A percentile compares a stretch with the other conserved stretches of the same genome.
phyloP scores from a whole-genome alignment of 805 yeast genomes.

The Scheffersomyces ergatensis region DNA sequence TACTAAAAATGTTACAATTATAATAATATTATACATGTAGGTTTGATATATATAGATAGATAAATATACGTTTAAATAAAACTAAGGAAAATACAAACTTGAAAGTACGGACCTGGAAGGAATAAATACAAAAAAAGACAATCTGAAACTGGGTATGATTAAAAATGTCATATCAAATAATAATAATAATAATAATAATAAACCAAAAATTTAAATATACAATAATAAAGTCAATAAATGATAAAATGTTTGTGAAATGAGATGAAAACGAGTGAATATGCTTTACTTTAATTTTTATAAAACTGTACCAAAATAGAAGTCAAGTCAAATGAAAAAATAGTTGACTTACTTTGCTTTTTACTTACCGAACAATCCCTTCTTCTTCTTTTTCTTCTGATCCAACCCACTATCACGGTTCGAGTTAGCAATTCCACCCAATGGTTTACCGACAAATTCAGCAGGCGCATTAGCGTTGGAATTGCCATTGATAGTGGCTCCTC shows the following conservation, averaged over 20 bases:
- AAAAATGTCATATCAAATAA: too few species aligned
- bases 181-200: too few species aligned
- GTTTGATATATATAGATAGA: neutral
- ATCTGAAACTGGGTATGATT: too few species aligned
- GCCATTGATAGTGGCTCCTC: neutral
- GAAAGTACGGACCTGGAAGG: too few species aligned
- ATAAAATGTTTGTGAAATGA: too few species aligned
- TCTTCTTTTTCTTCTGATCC: conserved; percentile 18
- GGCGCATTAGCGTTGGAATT: neutral
- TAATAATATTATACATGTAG: neutral
- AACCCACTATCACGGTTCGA: conserved; percentile 9
- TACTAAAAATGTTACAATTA: neutral
- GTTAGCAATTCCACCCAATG: conserved; percentile 26
- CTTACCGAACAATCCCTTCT: conserved; percentile 23
- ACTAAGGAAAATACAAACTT: neutral
- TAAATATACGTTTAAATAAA: neutral
- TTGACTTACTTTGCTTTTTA: conserved; percentile 3
- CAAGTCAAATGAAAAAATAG: too few species aligned
- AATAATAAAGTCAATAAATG: too few species aligned
- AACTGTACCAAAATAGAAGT: too few species aligned
- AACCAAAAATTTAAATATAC: too few species aligned
- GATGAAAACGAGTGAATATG: too few species aligned
- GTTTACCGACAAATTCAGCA: conserved; percentile 17
- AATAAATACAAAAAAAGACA: too few species aligned
- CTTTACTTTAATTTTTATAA: too few species aligned